Evolutionary conservation across 2,329 filamentous ascomycete species (phyloP).

Genomic region (Ophiostoma quercus): DNA sequence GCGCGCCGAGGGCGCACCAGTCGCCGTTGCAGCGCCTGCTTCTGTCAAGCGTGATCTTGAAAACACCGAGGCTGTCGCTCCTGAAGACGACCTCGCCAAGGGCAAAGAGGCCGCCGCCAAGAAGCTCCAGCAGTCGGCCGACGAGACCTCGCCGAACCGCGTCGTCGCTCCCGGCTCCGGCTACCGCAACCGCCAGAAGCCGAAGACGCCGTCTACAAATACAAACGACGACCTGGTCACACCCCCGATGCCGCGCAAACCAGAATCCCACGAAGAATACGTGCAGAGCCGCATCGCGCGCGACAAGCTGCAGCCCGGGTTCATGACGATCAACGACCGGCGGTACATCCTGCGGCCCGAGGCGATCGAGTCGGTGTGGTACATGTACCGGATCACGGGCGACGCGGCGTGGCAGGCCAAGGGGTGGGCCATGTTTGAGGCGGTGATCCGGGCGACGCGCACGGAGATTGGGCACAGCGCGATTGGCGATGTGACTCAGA

Average conservation of each 20-base stretch:
- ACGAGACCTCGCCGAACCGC: not conserved
- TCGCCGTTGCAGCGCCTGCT: not conserved
- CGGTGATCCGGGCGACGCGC: slow-evolving; percentile 61
- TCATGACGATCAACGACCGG: slow-evolving; percentile 40
- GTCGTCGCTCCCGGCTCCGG: not conserved
- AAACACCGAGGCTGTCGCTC: not conserved
- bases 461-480: slow-evolving; percentile 66
- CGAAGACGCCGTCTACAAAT: too few relatives aligned
- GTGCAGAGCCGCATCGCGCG: slow-evolving; percentile 43
- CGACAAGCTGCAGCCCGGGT: slow-evolving; percentile 48
- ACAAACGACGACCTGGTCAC: slow-evolving; percentile 25
- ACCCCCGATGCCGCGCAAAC: slow-evolving; percentile 37
- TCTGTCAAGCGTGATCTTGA: not conserved
- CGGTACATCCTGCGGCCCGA: slow-evolving; percentile 69
- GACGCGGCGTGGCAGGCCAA: slow-evolving; percentile 69
- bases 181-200: not conserved
- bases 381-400: slow-evolving; percentile 85
- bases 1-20: not conserved
- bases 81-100: not conserved
- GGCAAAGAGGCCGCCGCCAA: not conserved
- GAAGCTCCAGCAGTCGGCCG: slow-evolving; percentile 1
- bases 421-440: slow-evolving; percentile 80
- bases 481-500: slow-evolving; percentile 55
- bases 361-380: slow-evolving; percentile 82
- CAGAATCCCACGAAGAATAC: slow-evolving; percentile 51